Base-by-base conservation (phyloP, 306 rosid species). In the Inga oerstediana region DNA sequence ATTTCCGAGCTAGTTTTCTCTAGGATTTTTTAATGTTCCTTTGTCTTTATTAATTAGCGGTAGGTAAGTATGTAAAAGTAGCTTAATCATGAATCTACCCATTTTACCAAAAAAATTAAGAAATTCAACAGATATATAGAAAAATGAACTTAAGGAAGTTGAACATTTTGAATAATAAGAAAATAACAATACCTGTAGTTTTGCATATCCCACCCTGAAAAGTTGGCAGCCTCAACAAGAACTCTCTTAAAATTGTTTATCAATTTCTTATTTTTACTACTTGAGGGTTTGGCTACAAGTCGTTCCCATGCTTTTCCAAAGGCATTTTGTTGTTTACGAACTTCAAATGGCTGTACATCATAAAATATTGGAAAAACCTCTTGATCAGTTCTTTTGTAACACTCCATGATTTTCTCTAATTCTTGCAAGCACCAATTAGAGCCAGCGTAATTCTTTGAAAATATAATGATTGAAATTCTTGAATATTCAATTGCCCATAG, bases 391-490 rank as follows among this genome's bases (percentile, higher is more conserved):
- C 19, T 32, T 15, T 37, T 65, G 0, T 13, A 9, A 54, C 61
- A 54, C 9, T 54, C 10, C 61, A 54, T 54, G 24, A 54, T 54
- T 19, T 54, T 19, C 10, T 65, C 43, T 35, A 65, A 65, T 32
- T 65, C 71, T 17, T 65, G n/a, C 71, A 65, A 34, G 22, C 71
- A 65, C 71, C 71, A 65, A 10, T 22, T 65, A 65, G 71, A 65
- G 17, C 44, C 71, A 65, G 43, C 43, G 2, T 65, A 65, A 65
- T 65, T 34, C 15, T 8, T 34, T 32, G 71, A 32, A n/a, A 65
- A 65, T 30, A 65, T 14, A 65, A 39, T 39, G 8, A 65, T 34
- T 30, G 41, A 65, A 32, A 65, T 65, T 15, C 43, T 65, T 0
- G 43, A 65, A 30, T 0, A 7, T 65, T 65, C 71, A 65, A 65